Conservation (phyloP, 495 filamentous ascomycete species). For the Neurospora intermedia region DNA sequence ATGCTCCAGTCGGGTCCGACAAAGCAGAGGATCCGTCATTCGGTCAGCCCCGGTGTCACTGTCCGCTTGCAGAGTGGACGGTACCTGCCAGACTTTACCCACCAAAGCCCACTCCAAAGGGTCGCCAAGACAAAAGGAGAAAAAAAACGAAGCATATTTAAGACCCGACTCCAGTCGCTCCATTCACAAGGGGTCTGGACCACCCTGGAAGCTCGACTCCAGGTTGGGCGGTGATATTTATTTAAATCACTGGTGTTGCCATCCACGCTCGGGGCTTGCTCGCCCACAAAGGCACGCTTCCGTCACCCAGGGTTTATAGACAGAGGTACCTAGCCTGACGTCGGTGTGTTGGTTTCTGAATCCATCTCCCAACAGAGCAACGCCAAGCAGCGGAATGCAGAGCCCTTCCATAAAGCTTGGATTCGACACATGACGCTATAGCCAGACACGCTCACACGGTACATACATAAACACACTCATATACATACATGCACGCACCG, state of each 20-base stretch:
- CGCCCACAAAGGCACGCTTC: neutral
- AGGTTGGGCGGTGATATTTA: neutral
- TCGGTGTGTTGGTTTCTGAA: neutral
- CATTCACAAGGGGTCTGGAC: neutral
- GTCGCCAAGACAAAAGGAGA: slow-evolving; percentile 15
- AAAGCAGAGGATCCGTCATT: neutral
- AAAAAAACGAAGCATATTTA: slow-evolving; percentile 11
- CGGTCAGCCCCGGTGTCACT: neutral
- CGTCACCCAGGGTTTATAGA: neutral
- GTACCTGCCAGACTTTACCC: neutral
- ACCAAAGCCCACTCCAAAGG: slow-evolving; percentile 4
- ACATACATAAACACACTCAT: neutral
- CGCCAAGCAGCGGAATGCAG: neutral
- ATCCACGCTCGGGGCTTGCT: neutral
- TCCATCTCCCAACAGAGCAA: neutral
- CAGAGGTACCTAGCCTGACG: neutral
- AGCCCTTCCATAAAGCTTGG: neutral
- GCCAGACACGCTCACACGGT: neutral
- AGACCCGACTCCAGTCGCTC: neutral
- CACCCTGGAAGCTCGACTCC: neutral
- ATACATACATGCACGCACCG: neutral
- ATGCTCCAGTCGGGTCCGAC: neutral
- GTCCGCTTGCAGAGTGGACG: neutral
- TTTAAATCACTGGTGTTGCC: neutral
- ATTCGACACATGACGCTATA: neutral